Evolutionary conservation across 2,329 filamentous ascomycete species (phyloP).

Genomic region (Fusarium sp.): DNA sequence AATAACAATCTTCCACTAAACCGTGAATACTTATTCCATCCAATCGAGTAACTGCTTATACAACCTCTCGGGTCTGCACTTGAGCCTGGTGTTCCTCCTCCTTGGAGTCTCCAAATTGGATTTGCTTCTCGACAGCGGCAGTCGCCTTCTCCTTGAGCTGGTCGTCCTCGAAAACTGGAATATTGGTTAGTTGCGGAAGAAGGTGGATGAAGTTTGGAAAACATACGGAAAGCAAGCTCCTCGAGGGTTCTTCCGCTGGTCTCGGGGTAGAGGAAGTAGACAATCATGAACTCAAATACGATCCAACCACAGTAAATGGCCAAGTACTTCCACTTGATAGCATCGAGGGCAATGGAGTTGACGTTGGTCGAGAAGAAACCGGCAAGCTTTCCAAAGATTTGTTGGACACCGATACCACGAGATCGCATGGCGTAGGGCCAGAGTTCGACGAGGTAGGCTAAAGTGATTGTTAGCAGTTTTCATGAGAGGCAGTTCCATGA

Average conservation of each 20-base stretch:
- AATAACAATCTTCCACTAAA: background rate
- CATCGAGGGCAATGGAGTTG: constrained; percentile 58
- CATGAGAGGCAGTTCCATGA: fast-evolving
- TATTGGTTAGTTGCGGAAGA: constrained; percentile 23
- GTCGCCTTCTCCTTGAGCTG: constrained; percentile 54
- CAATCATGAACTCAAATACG: constrained; percentile 60
- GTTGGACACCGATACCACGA: constrained; percentile 69
- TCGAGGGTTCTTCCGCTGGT: constrained; percentile 81
- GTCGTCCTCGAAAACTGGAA: constrained; percentile 56
- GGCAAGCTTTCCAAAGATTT: constrained; percentile 62
- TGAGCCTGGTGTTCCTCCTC: constrained; percentile 11
- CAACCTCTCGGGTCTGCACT: constrained; percentile 27
- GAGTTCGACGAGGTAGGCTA: constrained; percentile 66
- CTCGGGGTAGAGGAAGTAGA: constrained; percentile 88
- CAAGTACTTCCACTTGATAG: constrained; percentile 58
- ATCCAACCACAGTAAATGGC: constrained; percentile 60
- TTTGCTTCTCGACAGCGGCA: constrained; percentile 57
- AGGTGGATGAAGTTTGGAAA: too few relatives aligned
- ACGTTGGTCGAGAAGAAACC: constrained; percentile 59
- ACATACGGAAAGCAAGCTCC: constrained; percentile 65
- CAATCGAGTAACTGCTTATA: background rate
- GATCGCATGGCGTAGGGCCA: constrained; percentile 69
- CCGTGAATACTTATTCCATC: background rate
- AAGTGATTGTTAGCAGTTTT: background rate
- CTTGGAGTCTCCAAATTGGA: constrained; percentile 43